Evolutionary conservation across 2,329 filamentous ascomycete species (phyloP).

Genomic region (Penicillium sp.): DNA sequence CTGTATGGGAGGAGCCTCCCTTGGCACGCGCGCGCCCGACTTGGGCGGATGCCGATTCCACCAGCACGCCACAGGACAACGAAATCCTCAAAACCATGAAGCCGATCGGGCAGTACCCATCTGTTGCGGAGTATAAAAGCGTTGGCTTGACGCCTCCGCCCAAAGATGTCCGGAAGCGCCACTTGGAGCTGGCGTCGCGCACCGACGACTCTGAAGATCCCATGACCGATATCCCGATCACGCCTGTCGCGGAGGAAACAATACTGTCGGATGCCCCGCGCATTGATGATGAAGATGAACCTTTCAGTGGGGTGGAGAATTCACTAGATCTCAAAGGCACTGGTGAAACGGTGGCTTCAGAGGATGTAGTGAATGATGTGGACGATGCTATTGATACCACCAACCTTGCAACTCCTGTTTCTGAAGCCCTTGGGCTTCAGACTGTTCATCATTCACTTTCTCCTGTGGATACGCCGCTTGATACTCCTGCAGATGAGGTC

Average conservation of each 20-base stretch:
- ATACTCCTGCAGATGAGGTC: slow-evolving; percentile 6
- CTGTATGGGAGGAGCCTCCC: slow-evolving; percentile 12
- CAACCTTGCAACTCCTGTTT: slow-evolving; percentile 13
- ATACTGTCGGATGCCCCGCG: slow-evolving; percentile 6
- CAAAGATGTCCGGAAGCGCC: slow-evolving; percentile 8
- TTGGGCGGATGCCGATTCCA: slow-evolving; percentile 10
- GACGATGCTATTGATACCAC: slow-evolving; percentile 1
- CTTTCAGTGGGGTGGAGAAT: slow-evolving; percentile 5
- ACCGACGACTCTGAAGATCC: slow-evolving; percentile 6
- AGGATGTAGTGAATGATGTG: slow-evolving; percentile 2
- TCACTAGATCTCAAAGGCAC: slow-evolving; percentile 4
- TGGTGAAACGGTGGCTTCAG: background rate
- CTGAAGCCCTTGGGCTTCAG: slow-evolving; percentile 9
- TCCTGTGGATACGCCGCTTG: slow-evolving; percentile 6
- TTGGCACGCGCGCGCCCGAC: slow-evolving; percentile 13
- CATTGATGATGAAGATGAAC: slow-evolving; percentile 5
- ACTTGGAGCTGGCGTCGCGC: slow-evolving; percentile 11
- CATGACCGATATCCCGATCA: slow-evolving; percentile 18
- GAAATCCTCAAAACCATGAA: slow-evolving; percentile 16
- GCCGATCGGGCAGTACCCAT: slow-evolving; percentile 25
- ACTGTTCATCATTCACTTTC: slow-evolving; percentile 7
- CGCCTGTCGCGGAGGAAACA: slow-evolving; percentile 22
- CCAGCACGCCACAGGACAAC: slow-evolving; percentile 1
- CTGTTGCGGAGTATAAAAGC: slow-evolving; percentile 20
- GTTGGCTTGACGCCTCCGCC: slow-evolving; percentile 19